Base-by-base conservation (phyloP, 768 basidiomycete species). In the Punctularia strigosozonata region DNA sequence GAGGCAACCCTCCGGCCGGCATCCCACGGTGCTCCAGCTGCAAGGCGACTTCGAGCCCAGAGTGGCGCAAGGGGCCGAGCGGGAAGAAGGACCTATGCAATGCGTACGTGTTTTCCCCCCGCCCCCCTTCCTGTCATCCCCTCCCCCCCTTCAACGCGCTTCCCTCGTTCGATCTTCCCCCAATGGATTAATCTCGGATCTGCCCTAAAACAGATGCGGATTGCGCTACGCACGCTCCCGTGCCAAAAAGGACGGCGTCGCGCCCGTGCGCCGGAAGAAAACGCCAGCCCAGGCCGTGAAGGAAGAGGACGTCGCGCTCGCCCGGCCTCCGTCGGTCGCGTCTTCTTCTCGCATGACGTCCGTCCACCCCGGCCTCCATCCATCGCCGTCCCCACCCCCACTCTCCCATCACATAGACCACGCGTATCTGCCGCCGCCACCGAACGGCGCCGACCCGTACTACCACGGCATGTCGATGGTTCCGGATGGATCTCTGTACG, bases 11-110 rank as follows among this genome's bases (percentile, higher is more conserved):
- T 17, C 86, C 87, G 0, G 66, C 68, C 38, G 87, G 87, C 1
- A 65, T 90, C 14, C 54, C 70, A 42, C 72, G 72, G 49, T 91
- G 87, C 57, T 71, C 76, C 17, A 85, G 81, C 53, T 91, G 88
- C 60, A 82, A 78, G 58, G 78, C 69, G 8, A 86, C 80, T 5
- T 69, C 71, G 6, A 89, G 86, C 52, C 88, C 88, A 0, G 88
- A 91, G 57, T 91, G 88, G 88, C 66, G 88, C 54, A 91, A 91
- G 58, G 88, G 88, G 15, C 85, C 86, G 38, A 86, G 74, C 50
- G 88, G 88, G 20, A 82, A 83, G 58, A 91, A 91, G 60, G 86
- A 91, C 56, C 67, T 91, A 20, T 91, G 88, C 57, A 91, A 91
- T 63, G 88, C 88, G 81, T 89, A 61, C 66, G 83, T 71, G 46